phyloP scores from a whole-genome alignment of 129 eudicot genomes.

The Dittrichia graveolens region DNA sequence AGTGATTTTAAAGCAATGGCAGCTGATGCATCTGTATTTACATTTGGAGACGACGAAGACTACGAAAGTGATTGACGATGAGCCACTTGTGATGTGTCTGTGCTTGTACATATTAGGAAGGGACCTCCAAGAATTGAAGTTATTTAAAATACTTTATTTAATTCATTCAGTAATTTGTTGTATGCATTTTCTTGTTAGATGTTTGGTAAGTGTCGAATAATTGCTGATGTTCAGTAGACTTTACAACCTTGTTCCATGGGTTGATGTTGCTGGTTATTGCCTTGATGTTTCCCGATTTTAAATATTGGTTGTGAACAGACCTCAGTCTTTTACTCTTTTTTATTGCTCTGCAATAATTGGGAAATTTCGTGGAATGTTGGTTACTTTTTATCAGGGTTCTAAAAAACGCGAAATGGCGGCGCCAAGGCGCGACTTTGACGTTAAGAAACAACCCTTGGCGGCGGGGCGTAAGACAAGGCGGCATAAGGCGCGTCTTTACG shows the following conservation, averaged over 20 bases:
- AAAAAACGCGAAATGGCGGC: no score
- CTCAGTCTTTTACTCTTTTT: no score
- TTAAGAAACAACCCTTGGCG: no score
- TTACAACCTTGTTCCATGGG: not conserved
- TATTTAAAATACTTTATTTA: slow-evolving; percentile 10
- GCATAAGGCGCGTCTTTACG: no score
- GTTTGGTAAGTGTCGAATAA: slow-evolving; percentile 2
- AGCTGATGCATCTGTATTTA: slow-evolving; percentile 90
- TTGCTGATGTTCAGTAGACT: not conserved
- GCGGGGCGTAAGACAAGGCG: no score
- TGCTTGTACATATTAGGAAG: slow-evolving; percentile 42
- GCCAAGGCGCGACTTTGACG: no score
- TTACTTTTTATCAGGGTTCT: no score
- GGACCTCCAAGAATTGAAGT: slow-evolving; percentile 15
- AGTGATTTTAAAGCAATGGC: slow-evolving; percentile 95
- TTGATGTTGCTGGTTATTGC: no score
- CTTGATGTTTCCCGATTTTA: no score
- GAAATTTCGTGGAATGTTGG: no score
- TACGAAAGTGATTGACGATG: slow-evolving; percentile 70
- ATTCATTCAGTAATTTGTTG: slow-evolving; percentile 27
- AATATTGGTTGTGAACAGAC: no score
- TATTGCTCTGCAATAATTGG: no score
- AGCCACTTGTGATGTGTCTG: not conserved
- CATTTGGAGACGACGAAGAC: slow-evolving; percentile 96
- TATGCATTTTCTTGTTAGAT: slow-evolving; percentile 30